Evolutionary conservation across 2,329 filamentous ascomycete genomes (phyloP).

Genomic region (Arthrobotrys sphaeroides): DNA sequence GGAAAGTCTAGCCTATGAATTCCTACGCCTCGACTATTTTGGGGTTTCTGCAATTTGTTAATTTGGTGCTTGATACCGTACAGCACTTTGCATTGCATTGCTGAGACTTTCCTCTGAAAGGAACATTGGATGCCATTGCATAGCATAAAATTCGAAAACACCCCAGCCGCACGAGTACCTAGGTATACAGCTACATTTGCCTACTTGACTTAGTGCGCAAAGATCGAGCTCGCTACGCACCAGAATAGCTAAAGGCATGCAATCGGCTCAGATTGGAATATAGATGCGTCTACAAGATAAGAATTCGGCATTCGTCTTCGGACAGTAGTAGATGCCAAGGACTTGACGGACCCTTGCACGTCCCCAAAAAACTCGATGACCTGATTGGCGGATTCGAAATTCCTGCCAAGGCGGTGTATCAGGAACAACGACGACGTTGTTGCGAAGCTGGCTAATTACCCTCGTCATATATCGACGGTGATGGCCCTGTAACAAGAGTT

Average conservation of each 20-base stretch:
- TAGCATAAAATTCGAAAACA: too few relatives aligned
- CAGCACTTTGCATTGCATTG: too few relatives aligned
- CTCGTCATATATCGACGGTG: slow-evolving; percentile 9
- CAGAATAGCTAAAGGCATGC: neutral
- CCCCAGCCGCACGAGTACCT: neutral
- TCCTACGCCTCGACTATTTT: neutral
- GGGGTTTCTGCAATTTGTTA: too few relatives aligned
- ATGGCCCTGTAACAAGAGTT: neutral
- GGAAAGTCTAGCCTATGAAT: neutral
- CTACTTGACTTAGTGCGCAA: too few relatives aligned
- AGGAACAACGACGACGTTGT: slow-evolving; percentile 5
- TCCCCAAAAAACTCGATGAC: neutral
- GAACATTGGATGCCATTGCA: too few relatives aligned
- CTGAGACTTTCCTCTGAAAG: too few relatives aligned
- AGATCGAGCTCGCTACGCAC: neutral
- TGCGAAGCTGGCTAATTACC: slow-evolving; percentile 20
- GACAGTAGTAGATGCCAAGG: slow-evolving; percentile 3
- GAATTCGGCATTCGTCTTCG: slow-evolving; percentile 12
- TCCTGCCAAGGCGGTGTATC: slow-evolving; percentile 40
- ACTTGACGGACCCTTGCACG: neutral
- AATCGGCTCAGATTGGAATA: neutral
- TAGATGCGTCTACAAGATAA: neutral
- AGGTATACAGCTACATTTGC: too few relatives aligned
- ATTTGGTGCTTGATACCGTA: too few relatives aligned
- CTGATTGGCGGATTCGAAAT: slow-evolving; percentile 24